phyloP scores from a whole-genome alignment of 1,284 basidiomycete species.

The Cryptococcus amylolentus region DNA sequence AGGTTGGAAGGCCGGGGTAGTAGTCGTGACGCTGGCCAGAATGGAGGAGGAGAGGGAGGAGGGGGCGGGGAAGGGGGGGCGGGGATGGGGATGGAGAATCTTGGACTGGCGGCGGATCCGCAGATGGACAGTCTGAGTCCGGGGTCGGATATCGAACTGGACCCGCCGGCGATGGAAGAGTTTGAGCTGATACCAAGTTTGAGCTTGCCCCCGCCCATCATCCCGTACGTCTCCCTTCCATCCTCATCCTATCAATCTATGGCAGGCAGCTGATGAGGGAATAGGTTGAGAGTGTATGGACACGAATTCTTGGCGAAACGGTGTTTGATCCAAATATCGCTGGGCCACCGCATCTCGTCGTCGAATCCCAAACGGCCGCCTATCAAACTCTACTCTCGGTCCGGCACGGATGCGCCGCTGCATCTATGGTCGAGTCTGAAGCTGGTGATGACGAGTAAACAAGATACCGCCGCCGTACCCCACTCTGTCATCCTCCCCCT shows the following conservation, averaged over 20 bases:
- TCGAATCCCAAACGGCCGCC: constrained; percentile 28
- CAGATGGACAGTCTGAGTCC: constrained; percentile 47
- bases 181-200: constrained; percentile 87
- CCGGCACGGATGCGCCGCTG: constrained; percentile 42
- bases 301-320: constrained; percentile 69
- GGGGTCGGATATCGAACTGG: constrained; percentile 63
- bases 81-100: constrained; percentile 39
- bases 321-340: constrained; percentile 79
- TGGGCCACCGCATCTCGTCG: constrained; percentile 62
- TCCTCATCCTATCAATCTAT: neutral
- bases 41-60: neutral
- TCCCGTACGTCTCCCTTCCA: constrained; percentile 60
- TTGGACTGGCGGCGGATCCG: constrained; percentile 45
- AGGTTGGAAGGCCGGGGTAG: constrained; percentile 33
- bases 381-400: constrained; percentile 56
- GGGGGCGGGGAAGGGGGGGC: constrained; percentile 19
- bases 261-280: neutral
- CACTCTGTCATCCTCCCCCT: constrained; percentile 85
- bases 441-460: constrained; percentile 81
- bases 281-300: constrained; percentile 46
- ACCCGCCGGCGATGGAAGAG: constrained; percentile 45
- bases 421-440: constrained; percentile 70
- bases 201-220: constrained; percentile 94
- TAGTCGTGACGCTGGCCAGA: neutral
- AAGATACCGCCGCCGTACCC: constrained; percentile 76